These are phyloP conservation scores for Metschnikowia chrysomelidarum DNA, from an alignment of 805 yeast species.

Conservation along the genomic window DNA sequence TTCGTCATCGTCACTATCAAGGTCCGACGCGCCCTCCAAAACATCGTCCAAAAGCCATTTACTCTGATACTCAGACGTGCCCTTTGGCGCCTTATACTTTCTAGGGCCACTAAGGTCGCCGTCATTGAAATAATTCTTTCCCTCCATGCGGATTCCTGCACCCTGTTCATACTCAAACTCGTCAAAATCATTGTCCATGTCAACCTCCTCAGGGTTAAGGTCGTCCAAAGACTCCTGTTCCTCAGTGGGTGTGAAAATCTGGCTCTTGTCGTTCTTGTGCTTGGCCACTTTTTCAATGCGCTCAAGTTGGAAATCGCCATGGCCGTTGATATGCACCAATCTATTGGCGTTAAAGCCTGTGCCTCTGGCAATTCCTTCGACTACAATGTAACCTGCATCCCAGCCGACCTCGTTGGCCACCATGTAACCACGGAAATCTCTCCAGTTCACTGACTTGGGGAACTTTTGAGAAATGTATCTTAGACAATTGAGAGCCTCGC, in stretches of 20 bases:
- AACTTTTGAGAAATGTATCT: conserved; percentile 80
- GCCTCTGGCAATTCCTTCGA: conserved; percentile 88
- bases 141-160: conserved; percentile 56
- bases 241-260: conserved; percentile 29
- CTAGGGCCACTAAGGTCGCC: conserved; percentile 19
- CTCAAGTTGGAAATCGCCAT: conserved; percentile 82
- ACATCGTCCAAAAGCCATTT: conserved; percentile 69
- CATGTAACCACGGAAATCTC: conserved; percentile 88
- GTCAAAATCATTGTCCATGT: conserved; percentile 38
- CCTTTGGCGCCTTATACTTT: conserved; percentile 55
- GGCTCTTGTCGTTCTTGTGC: conserved; percentile 23
- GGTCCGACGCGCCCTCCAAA: conserved; percentile 40
- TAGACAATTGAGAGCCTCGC: conserved; percentile 72
- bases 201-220: conserved; percentile 53
- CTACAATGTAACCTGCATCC: conserved; percentile 46
- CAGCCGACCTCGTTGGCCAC: conserved; percentile 65
- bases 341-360: conserved; percentile 75
- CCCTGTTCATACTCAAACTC: conserved; percentile 24
- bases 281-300: conserved; percentile 53
- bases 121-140: conserved; percentile 47
- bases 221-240: conserved; percentile 60
- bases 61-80: conserved; percentile 75
- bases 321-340: conserved; percentile 81
- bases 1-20: conserved; percentile 42
- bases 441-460: conserved; percentile 86